Percentiles rank a stretch among this genome's conserved stretches.
Conservation (phyloP, 768 basidiomycete species). For the Chiua virens region DNA sequence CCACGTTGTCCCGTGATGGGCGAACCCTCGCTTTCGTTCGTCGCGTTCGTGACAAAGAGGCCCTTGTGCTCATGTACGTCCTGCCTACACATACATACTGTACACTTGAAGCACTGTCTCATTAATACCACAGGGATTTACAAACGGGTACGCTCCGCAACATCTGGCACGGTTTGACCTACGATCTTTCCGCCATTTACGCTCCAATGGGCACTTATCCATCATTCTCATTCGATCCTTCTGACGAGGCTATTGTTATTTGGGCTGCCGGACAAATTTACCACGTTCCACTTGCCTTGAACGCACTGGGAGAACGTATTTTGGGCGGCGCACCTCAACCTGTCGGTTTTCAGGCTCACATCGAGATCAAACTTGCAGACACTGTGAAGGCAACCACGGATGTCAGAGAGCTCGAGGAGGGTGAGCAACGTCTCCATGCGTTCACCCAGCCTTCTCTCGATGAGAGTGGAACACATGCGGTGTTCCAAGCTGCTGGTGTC, state of each 20-base stretch:
- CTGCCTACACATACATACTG: neutral
- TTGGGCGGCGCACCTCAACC: conserved; percentile 39
- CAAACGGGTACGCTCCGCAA: conserved; percentile 62
- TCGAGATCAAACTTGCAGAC: conserved; percentile 64
- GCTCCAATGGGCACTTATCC: conserved; percentile 83
- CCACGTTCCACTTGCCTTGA: conserved; percentile 48
- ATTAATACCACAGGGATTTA: conserved; percentile 50
- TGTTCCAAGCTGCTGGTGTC: conserved; percentile 67
- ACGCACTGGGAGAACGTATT: conserved; percentile 49
- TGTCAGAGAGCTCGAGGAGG: conserved; percentile 52
- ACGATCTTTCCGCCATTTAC: conserved; percentile 61
- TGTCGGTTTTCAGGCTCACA: conserved; percentile 60
- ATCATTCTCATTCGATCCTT: conserved; percentile 57
- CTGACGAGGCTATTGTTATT: conserved; percentile 48
- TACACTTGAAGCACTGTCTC: neutral
- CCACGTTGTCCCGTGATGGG: conserved; percentile 66
- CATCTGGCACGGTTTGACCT: conserved; percentile 67
- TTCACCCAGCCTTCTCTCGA: conserved; percentile 63
- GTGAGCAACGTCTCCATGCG: conserved; percentile 56
- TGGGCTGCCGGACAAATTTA: conserved; percentile 77
- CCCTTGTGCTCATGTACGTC: conserved; percentile 66
- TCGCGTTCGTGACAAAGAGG: conserved; percentile 70
- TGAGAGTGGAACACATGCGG: conserved; percentile 48
- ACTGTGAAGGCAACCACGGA: conserved; percentile 51
- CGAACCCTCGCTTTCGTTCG: conserved; percentile 74